Base-by-base conservation (phyloP, 2,329 filamentous ascomycete species). In the Xylariaceae sp. region DNA sequence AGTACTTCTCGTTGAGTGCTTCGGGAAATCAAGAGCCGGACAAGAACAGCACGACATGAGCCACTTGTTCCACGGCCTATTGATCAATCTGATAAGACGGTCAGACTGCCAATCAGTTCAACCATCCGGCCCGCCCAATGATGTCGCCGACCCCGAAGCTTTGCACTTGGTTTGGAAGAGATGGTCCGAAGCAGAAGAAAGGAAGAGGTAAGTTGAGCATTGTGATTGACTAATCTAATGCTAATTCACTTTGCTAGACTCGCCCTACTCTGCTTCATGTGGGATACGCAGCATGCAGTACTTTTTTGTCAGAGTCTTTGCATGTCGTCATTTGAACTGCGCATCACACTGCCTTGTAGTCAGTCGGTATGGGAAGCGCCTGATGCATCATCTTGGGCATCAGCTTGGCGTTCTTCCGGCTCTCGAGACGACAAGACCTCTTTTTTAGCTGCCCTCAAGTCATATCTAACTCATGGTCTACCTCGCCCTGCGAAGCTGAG, bases 221-320 rank as follows among this genome's bases (percentile, higher is more conserved):
- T n/a, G n/a, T n/a, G n/a, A n/a, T n/a, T n/a, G n/a, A n/a, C n/a
- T n/a, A n/a, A n/a, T n/a, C n/a, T n/a, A n/a, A n/a, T n/a, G n/a
- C n/a, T n/a, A n/a, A n/a, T n/a, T n/a, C n/a, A n/a, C n/a, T n/a
- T n/a, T n/a, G n/a, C 0, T 14, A 58, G 55, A 34, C 42, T 58
- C 6, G 77, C 79, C 0, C 70, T 82, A 32, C 66, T 81, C 5
- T 83, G 79, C 55, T 85, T 84, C 57, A 77, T 83, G 67, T 83
- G 80, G 80, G 80, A 83, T 52, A 81, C 78, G 0, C 79, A 83
- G 44, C 79, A 83, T 48, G 79, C 80, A 0, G 77, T 83, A 0
- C 66, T 83, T 0, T 83, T 83, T 58, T 82, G 77, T n/a, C 80
- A 83, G 55, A 81, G 77, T 4, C 69, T 84, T 0, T 83, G 80